Base-by-base conservation (phyloP, 805 yeast genomes). In the Yamadazyma sp. region DNA sequence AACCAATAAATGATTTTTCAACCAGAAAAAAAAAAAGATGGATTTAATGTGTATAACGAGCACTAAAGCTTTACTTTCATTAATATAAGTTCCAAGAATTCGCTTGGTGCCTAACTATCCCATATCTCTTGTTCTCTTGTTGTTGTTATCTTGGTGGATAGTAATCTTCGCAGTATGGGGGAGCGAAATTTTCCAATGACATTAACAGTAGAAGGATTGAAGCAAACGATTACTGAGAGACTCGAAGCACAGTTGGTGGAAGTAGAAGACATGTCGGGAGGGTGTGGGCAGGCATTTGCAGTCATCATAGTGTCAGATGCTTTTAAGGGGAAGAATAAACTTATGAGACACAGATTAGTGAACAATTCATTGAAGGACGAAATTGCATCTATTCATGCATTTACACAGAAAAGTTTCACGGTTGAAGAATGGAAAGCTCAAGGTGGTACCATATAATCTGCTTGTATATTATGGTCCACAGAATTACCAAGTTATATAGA, bases 281-380 rank as follows among this genome's bases (percentile, higher is more conserved):
- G 99, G 1, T 93, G 99, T 62, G 99, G 99, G 4, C 96, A 91
- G 58, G 96, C 98, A 2, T 91, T 89, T 60, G 96, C 94, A 24
- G 96, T 88, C 22, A 75, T 86, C 5, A 89, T 94, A 18, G 96
- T 93, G 7, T 60, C 80, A 5, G 71, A 77, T 29, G 53, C 68
- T 15, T 93, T 94, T 58, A 58, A 70, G 40, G 93, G 93, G 16
- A 86, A 87, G 62, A 87, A 86, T 62, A 85, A 84, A 56, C 68
- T 93, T 32, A 76, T 80, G 68, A 75, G 99, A 53, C 95, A 91
- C 50, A 70, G 98, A 46, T 51, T 88, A 47, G 96, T 94, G 31
- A 93, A 93, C 58, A 66, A 56, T 21, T 79, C 84, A 1, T 69
- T 93, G 43, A 81, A 82, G 49, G 86, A 82, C n/a, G 96, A 89